These are phyloP conservation scores for thale cress (Arabidopsis thaliana) DNA, from an alignment of 345 rosid genomes.

Conservation along the genomic window DNA sequence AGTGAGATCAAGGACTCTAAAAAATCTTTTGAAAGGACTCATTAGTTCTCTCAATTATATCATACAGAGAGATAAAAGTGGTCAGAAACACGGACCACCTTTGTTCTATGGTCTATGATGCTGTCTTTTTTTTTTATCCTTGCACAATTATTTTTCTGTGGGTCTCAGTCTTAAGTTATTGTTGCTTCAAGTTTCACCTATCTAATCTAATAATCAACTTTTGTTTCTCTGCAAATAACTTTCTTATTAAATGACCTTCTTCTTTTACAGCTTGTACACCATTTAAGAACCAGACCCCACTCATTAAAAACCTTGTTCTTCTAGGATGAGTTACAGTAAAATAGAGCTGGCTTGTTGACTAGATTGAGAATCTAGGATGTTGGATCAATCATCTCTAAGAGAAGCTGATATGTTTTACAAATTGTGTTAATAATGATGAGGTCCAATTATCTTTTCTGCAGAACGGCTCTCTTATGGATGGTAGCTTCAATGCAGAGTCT, in stretches of 20 bases:
- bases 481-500: conserved; percentile 56
- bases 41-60: conserved; percentile 40
- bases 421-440: background rate
- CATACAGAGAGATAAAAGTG: conserved; percentile 23
- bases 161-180: conserved; percentile 36
- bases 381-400: conserved; percentile 22
- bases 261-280: conserved; percentile 31
- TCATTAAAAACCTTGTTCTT: conserved; percentile 14
- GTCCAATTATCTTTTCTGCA: conserved; percentile 43
- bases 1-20: conserved; percentile 18
- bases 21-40: conserved; percentile 34
- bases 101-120: conserved; percentile 37
- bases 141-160: conserved; percentile 38
- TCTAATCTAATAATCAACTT: conserved; percentile 34
- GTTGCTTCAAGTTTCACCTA: conserved; percentile 45
- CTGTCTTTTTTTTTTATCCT: conserved; percentile 25
- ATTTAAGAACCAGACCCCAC: conserved; percentile 36
- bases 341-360: conserved; percentile 30
- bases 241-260: conserved; percentile 34
- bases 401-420: background rate
- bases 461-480: conserved; percentile 63
- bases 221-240: conserved; percentile 33
- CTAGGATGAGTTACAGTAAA: conserved; percentile 8
- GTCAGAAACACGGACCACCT: conserved; percentile 45
- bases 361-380: background rate